These are phyloP conservation scores for Acephala macrosclerotiorum DNA, from an alignment of 2,329 filamentous ascomycete species.

Conservation along the genomic window DNA sequence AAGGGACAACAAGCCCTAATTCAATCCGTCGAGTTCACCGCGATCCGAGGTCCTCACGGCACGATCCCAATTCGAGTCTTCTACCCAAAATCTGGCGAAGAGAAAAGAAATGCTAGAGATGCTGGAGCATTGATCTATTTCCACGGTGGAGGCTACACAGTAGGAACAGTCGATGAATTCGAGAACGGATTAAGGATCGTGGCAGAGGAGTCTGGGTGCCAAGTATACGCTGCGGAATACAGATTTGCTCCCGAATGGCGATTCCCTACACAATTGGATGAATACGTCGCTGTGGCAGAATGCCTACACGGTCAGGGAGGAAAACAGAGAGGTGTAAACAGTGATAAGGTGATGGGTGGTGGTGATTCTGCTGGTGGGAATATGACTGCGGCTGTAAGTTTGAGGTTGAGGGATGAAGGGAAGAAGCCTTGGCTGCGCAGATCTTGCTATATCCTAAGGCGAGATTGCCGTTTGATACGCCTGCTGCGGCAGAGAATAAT, in stretches of 20 bases:
- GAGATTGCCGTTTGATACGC: slow-evolving; percentile 44
- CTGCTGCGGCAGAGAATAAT: slow-evolving; percentile 44
- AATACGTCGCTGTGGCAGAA: slow-evolving; percentile 14
- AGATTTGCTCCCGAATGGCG: slow-evolving; percentile 15
- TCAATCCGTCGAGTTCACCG: slow-evolving; percentile 44
- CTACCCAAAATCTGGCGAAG: slow-evolving; percentile 38
- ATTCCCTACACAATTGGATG: slow-evolving; percentile 22
- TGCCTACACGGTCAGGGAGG: neutral
- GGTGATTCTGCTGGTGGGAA: slow-evolving; percentile 47
- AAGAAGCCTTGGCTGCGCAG: slow-evolving; percentile 41
- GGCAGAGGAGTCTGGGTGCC: slow-evolving; percentile 39
- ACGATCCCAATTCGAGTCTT: slow-evolving; percentile 46
- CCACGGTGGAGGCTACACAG: slow-evolving; percentile 49
- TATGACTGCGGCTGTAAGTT: slow-evolving; percentile 45
- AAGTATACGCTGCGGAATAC: slow-evolving; percentile 31
- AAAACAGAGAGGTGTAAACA: slow-evolving; percentile 27
- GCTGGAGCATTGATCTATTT: slow-evolving; percentile 46
- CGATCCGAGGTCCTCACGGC: slow-evolving; percentile 44
- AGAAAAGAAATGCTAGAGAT: slow-evolving; percentile 25
- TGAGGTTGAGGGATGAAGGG: slow-evolving; percentile 41
- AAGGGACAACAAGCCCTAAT: slow-evolving; percentile 40
- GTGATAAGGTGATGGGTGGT: slow-evolving; percentile 42
- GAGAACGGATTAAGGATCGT: slow-evolving; percentile 46
- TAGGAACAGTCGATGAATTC: slow-evolving; percentile 49
- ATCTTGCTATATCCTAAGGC: slow-evolving; percentile 48